These are phyloP conservation scores for Pleomassaria siparia DNA, from an alignment of 2,329 filamentous ascomycete genomes.

Conservation along the genomic window DNA sequence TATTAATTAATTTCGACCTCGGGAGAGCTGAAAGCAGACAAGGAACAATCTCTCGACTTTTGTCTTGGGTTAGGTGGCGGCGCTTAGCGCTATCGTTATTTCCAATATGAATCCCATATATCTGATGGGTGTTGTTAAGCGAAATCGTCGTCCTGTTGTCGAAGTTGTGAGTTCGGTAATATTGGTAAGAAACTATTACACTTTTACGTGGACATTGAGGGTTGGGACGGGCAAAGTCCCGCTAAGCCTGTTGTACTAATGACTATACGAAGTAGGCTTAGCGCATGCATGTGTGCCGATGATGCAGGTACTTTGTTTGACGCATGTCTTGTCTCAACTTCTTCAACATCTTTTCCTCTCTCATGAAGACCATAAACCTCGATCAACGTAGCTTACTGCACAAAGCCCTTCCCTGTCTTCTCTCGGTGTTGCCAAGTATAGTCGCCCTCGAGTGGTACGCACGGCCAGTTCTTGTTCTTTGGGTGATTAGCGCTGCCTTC, in stretches of 20 bases:
- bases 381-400: slow-evolving; percentile 13
- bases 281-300: slow-evolving; percentile 4
- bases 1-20: no score
- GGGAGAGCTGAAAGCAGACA: no score
- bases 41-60: no score
- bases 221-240: background rate
- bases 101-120: no score
- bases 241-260: background rate
- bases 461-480: slow-evolving; percentile 23
- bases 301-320: slow-evolving; percentile 6
- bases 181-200: background rate
- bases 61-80: no score
- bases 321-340: slow-evolving; percentile 5
- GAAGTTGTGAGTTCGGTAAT: background rate
- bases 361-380: slow-evolving; percentile 16
- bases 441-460: slow-evolving; percentile 8
- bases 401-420: slow-evolving; percentile 3
- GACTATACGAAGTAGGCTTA: slow-evolving; percentile 21
- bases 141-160: no score
- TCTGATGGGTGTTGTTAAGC: no score
- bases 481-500: slow-evolving; percentile 18
- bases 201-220: background rate
- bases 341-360: slow-evolving; percentile 9
- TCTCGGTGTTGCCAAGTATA: slow-evolving; percentile 6
- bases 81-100: no score